Percentiles rank a stretch among this genome's conserved stretches.
Evolutionary conservation across 2,329 filamentous ascomycete genomes (phyloP).

Genomic region (Rhinocladiella similis): DNA sequence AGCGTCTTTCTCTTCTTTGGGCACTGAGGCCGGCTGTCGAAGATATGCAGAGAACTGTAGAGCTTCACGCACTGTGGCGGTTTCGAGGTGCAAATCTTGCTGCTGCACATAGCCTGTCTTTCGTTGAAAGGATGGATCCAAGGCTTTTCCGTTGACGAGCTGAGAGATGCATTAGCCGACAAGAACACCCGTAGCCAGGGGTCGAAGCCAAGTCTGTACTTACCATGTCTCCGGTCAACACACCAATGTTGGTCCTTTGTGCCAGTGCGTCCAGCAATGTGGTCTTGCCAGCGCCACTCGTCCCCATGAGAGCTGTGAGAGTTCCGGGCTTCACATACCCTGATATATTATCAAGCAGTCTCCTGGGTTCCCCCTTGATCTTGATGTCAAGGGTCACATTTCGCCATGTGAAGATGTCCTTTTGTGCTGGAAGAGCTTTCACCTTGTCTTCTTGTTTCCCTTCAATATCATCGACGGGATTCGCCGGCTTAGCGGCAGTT

Average conservation of each 20-base stretch:
- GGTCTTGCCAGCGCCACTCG: conserved; percentile 63
- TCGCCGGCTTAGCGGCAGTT: conserved; percentile 22
- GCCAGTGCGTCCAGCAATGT: conserved; percentile 60
- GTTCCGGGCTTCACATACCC: conserved; percentile 59
- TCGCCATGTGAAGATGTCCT: conserved; percentile 52
- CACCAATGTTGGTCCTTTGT: conserved; percentile 57
- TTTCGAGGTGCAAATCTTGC: conserved; percentile 65
- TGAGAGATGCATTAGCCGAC: conserved; percentile 1
- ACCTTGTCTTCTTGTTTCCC: conserved; percentile 42
- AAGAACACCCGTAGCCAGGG: neutral
- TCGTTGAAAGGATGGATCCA: conserved; percentile 61
- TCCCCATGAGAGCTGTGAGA: conserved; percentile 61
- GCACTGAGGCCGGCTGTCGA: conserved; percentile 74
- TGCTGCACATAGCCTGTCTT: conserved; percentile 70
- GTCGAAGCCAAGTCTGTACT: neutral
- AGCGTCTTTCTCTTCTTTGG: conserved; percentile 71
- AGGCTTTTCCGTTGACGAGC: conserved; percentile 60
- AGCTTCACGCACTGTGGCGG: conserved; percentile 66
- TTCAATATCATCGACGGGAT: conserved; percentile 40
- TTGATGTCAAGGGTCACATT: conserved; percentile 57
- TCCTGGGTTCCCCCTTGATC: conserved; percentile 58
- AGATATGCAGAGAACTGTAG: conserved; percentile 82
- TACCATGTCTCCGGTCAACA: conserved; percentile 64
- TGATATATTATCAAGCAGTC: conserved; percentile 55
- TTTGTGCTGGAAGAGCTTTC: conserved; percentile 36